Evolutionary conservation across 2,329 filamentous ascomycete genomes (phyloP), one percentile per base, ranked within the genome.

Genomic region (Sclerotinia sclerotiorum): DNA sequence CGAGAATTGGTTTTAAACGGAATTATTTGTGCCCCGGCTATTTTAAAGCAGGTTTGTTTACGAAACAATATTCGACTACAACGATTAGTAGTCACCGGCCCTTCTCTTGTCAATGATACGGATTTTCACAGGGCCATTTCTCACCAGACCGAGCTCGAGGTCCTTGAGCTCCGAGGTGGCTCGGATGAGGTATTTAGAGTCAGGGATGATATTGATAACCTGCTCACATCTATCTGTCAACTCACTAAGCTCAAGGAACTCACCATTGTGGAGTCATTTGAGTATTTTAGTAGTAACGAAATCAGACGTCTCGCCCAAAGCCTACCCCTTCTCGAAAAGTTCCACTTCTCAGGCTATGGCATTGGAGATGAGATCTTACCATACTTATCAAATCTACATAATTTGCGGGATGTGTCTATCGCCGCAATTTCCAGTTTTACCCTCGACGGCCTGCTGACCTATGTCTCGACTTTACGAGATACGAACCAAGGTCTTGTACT

Each of bases 381-480:
- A 46, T 74, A 76, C 4, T 74, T 87, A 17, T 80, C 84, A 15
- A 75, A 76, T 7, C 78, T 89, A 55, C 75, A 76, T 4, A 79
- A 82, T 44, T 77, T 90, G 48, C 83, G 82, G 57, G 80, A 78
- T 5, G 78, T 90, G 8, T 82, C 81, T 5, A 83, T 90, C 54
- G 82, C 81, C 49, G 85, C 84, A 2, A 78, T 84, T 3, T 87
- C 87, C 0, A 77, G 77, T 2, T 89, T 90, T 74, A 85, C 84
- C 0, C 78, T 78, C 3, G 76, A 81, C 5, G 84, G 83, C 1
- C 79, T 90, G 1, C 74, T 77, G n/a, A 58, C 73, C 0, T 84
- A 82, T 68, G 77, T 84, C 42, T 71, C 74, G 8, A 74, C 68
- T 4, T 76, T 85, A 8, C 73, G 75, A n/a, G 70, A 71, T 13